Evolutionary conservation across 2,329 filamentous ascomycete species (phyloP).

Genomic region (Aspergillus sp.): DNA sequence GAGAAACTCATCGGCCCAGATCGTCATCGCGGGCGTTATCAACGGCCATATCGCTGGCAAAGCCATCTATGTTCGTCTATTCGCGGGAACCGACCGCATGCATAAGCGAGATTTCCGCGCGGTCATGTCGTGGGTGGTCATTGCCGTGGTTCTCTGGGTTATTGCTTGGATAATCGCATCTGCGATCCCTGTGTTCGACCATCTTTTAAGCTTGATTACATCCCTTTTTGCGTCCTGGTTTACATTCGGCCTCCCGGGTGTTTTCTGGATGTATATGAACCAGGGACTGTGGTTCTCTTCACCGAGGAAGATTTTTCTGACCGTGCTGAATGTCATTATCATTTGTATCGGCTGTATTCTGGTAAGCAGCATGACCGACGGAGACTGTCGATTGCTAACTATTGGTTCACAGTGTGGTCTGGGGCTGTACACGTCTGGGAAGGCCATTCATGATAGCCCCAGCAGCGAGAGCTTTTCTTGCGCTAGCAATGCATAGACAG

Average conservation of each 20-base stretch:
- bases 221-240: conserved; percentile 45
- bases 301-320: conserved; percentile 12
- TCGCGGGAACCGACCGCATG: conserved; percentile 47
- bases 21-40: conserved; percentile 58
- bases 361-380: too few relatives aligned
- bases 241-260: conserved; percentile 28
- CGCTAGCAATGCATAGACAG: conserved; percentile 7
- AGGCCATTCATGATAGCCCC: conserved; percentile 10
- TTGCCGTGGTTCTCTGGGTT: conserved; percentile 47
- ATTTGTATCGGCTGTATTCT: conserved; percentile 5
- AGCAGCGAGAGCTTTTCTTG: conserved; percentile 9
- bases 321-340: conserved; percentile 5
- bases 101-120: conserved; percentile 38
- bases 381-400: background rate
- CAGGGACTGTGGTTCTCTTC: conserved; percentile 11
- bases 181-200: conserved; percentile 56
- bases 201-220: conserved; percentile 46
- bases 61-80: conserved; percentile 55
- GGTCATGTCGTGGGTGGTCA: conserved; percentile 46
- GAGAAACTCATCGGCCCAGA: conserved; percentile 21
- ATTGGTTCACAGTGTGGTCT: conserved; percentile 6
- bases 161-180: conserved; percentile 56
- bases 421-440: conserved; percentile 10
- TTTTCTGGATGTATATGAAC: conserved; percentile 20
- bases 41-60: conserved; percentile 56